Evolutionary conservation across 2,329 filamentous ascomycete genomes (phyloP), one percentile per base, ranked within the genome.

Genomic region (Fusarium sp.): DNA sequence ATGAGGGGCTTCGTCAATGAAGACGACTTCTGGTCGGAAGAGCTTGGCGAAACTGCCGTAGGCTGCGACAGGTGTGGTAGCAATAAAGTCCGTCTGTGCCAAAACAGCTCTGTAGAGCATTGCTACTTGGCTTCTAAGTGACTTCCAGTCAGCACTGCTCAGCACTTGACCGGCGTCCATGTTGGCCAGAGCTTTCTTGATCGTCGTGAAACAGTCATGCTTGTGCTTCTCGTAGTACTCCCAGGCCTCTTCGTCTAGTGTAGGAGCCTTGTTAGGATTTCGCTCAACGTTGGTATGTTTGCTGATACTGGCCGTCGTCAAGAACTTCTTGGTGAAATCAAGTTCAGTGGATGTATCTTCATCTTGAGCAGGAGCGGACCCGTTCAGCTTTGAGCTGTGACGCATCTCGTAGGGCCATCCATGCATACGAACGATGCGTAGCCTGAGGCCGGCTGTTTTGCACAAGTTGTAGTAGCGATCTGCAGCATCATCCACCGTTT

Each of bases 21-120:
- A 95, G 1, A 96, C 89, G 68, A 97, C 90, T 72, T 96, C 92
- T 0, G 94, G 93, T 68, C 92, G 91, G 34, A 94, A 94, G 7
- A 94, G 74, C 3, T 75, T 77, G 0, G 77, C 70, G 36, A 85
- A 83, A 0, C 73, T 69, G 0, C 79, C 78, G 5, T 76, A 79
- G 0, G 82, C 80, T 4, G 83, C 82, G 1, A 85, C 83, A 0
- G 84, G 84, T 1, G 84, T 85, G 0, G 84, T 84, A 0, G 83
- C 83, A 2, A 86, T 77, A 54, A 85, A 85, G 48, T 85, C 83
- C 0, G 82, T 78, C 3, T 78, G 70, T 2, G 64, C 65, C 0
- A 86, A 71, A 0, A 83, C 81, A 2, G 78, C 76, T 1, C 75
- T 72, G 59, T 86, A 86, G 0, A 85, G 73, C 2, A 63, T 58